Evolutionary conservation across 1,284 basidiomycete genomes (phyloP), one percentile per base, ranked within the genome.

Genomic region (Serendipita sp.): DNA sequence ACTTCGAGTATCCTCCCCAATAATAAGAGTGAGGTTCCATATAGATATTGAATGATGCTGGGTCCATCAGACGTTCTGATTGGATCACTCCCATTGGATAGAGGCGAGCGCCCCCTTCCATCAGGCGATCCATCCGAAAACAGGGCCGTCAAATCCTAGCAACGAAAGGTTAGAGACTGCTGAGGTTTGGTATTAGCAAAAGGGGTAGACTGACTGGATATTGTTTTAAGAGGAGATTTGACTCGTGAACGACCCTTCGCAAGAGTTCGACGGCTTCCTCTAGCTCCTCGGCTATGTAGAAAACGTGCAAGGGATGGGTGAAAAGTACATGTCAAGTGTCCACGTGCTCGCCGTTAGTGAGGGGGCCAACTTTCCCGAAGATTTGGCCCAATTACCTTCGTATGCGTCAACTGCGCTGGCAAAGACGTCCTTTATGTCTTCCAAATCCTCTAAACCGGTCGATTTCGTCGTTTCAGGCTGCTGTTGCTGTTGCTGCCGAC

Each of bases 191-290:
- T 22, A 22, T 22, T 22, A 22, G 22, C 22, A 22, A 22, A 60
- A 45, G 71, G 62, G 67, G 76, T 81, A 49, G 84, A 75, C 70
- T 26, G 80, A 81, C 0, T 82, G 83, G 74, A 67, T 80, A 79
- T 35, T 73, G 71, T 35, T 75, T 67, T 61, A 83, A 74, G 65
- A 84, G 81, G 41, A 80, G 77, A 69, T 82, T 79, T 69, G 82
- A 85, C 70, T 84, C 82, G 67, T 83, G 82, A 3, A 85, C 77
- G 61, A 85, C 80, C 3, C 79, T 82, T 44, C 83, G 77, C 45
- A 85, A 71, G 3, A 83, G 74, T n/a, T 58, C 53, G 5, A 58
- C 53, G 30, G 53, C 53, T n/a, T 58, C 61, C 50, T 34, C 45
- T 45, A 43, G 45, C 15, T 30, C n/a, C 29, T 38, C 10, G 30